Percentiles rank a stretch among this genome's conserved stretches.
phyloP scores from a whole-genome alignment of 2,329 filamentous ascomycete genomes.

The Phyllosticta ampelicida region DNA sequence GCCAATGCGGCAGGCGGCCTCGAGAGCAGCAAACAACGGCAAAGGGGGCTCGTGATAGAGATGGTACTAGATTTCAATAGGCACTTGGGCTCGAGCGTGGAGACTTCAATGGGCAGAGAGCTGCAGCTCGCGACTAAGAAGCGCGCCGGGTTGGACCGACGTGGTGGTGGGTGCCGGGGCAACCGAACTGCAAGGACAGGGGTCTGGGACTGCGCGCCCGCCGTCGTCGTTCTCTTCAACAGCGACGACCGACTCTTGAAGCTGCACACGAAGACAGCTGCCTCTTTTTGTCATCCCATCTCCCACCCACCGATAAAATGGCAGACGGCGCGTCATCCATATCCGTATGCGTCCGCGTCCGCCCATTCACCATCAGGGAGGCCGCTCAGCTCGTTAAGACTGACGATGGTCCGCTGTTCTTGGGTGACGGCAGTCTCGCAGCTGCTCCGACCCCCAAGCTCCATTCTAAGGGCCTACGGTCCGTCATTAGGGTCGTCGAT shows the following conservation, averaged over 20 bases:
- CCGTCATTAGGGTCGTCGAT: slow-evolving; percentile 92
- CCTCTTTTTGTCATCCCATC: neutral
- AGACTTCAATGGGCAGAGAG: neutral
- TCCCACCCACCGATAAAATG: slow-evolving; percentile 3
- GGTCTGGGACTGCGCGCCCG: neutral
- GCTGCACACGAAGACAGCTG: neutral
- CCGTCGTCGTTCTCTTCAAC: neutral
- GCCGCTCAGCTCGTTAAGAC: slow-evolving; percentile 74
- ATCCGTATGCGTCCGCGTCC: slow-evolving; percentile 47
- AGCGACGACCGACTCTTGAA: neutral
- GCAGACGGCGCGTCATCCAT: slow-evolving; percentile 39
- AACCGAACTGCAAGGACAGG: neutral
- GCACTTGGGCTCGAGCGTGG: neutral
- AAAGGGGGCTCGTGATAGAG: neutral
- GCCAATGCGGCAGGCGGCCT: neutral
- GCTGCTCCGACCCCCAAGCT: slow-evolving; percentile 74
- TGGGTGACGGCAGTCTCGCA: slow-evolving; percentile 96
- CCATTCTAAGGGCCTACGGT: slow-evolving; percentile 72
- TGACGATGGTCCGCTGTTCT: slow-evolving; percentile 81
- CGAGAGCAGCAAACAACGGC: neutral
- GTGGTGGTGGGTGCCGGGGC: neutral
- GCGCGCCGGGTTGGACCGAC: neutral
- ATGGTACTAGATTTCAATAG: neutral
- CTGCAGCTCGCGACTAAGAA: neutral
- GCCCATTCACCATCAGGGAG: slow-evolving; percentile 73